A percentile compares a stretch with the other conserved stretches of the same genome.
These are phyloP conservation scores for Rutstroemia sp. DNA, from an alignment of 2,329 filamentous ascomycete species.

Conservation along the genomic window DNA sequence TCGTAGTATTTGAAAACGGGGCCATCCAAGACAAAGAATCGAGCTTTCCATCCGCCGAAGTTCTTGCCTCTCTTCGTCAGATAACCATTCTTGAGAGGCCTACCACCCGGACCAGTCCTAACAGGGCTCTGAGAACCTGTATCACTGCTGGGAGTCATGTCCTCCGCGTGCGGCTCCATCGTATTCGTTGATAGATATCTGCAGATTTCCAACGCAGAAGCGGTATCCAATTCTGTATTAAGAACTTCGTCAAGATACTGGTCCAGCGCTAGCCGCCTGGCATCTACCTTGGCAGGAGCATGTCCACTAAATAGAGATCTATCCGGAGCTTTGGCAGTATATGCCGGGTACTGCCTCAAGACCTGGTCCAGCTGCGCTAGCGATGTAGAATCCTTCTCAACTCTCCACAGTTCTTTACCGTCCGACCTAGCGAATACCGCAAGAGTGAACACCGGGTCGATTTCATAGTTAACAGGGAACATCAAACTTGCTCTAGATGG, in stretches of 20 bases:
- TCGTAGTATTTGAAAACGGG: conserved; percentile 84
- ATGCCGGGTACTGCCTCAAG: conserved; percentile 64
- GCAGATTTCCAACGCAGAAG: conserved; percentile 74
- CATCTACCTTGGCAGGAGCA: conserved; percentile 87
- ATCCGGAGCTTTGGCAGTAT: conserved; percentile 74
- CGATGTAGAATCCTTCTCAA: conserved; percentile 84
- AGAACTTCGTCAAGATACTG: conserved; percentile 79
- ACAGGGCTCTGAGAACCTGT: conserved; percentile 32
- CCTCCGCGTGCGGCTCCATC: conserved; percentile 54
- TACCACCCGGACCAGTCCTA: conserved; percentile 52
- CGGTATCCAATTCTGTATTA: conserved; percentile 72
- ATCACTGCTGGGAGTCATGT: conserved; percentile 37
- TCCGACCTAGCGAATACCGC: conserved; percentile 75
- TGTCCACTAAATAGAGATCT: conserved; percentile 83
- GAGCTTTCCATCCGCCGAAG: conserved; percentile 96
- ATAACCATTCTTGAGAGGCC: conserved; percentile 76
- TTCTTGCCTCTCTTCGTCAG: conserved; percentile 96
- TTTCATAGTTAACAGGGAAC: conserved; percentile 71
- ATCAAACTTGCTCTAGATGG: conserved; percentile 82
- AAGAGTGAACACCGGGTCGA: conserved; percentile 90
- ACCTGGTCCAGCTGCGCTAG: conserved; percentile 76
- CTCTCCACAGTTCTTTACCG: conserved; percentile 76
- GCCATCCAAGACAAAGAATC: conserved; percentile 63
- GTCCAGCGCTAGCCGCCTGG: conserved; percentile 72
- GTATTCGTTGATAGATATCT: conserved; percentile 70